Conservation (phyloP, 176 grass and related monocot genomes). For the Tillandsia fasciculata region DNA sequence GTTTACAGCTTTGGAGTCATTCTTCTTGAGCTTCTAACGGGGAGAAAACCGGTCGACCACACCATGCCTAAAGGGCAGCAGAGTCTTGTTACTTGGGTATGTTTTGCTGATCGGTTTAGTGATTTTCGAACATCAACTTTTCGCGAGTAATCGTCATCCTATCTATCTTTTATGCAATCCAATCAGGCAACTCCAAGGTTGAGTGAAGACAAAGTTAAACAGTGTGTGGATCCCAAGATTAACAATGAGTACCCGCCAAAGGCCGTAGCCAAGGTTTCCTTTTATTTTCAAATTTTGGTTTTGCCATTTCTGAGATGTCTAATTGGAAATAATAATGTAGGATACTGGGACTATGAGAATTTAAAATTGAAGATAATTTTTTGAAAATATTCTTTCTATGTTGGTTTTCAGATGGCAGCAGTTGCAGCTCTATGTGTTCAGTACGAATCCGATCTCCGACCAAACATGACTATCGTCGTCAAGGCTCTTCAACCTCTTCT, state of each 20-base stretch:
- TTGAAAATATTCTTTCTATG: not conserved
- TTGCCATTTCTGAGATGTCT: not conserved
- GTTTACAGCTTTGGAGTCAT: conserved; percentile 89
- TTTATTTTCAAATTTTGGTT: not conserved
- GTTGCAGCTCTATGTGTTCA: conserved; percentile 73
- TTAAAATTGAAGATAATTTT: not conserved
- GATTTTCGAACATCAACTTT: not conserved
- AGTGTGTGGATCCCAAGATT: conserved; percentile 83
- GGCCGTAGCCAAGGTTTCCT: conserved; percentile 75
- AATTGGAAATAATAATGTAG: not conserved
- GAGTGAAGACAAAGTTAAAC: conserved; percentile 97
- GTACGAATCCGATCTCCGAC: conserved; percentile 78
- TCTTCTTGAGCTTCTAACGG: conserved; percentile 73
- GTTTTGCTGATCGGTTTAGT: not conserved
- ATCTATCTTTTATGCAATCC: not conserved
- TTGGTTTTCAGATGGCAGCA: conserved; percentile 48
- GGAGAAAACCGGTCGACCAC: conserved; percentile 93
- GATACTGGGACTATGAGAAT: not conserved
- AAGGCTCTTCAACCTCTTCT: conserved; percentile 83
- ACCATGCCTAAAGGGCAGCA: conserved; percentile 97
- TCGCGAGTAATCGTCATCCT: not conserved
- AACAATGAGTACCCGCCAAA: conserved; percentile 81
- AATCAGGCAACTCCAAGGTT: conserved; percentile 81
- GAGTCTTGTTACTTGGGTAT: conserved; percentile 95
- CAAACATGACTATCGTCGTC: conserved; percentile 85